Evolutionary conservation across 331 rosid genomes (phyloP), one percentile per base, ranked within the genome.

Genomic region (Rosa hybrid): DNA sequence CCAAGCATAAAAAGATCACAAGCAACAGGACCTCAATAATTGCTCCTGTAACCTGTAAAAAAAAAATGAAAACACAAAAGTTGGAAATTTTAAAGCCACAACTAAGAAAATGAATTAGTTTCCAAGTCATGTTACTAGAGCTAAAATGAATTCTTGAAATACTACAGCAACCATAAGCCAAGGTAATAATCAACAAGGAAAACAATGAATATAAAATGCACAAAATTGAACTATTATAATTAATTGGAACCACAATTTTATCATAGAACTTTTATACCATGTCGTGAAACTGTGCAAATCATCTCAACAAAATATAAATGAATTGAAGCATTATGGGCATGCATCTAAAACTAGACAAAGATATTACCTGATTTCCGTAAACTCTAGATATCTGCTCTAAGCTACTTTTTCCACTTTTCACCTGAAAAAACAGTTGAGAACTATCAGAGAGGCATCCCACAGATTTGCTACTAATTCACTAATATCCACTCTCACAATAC

Each of bases 361-460:
- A 48, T 71, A 18, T 88, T 87, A 96, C 99, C 96, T 93, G 98
- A 87, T 91, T 96, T 77, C 98, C 99, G 76, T 96, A 96, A 87
- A 96, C 97, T 84, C 90, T 86, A 60, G 98, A 88, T 85, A 96
- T 93, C 85, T 91, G 94, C 88, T 96, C 99, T 83, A 96, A 89
- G 88, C 99, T 96, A 88, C 88, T 96, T 84, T 90, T 93, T 57
- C 97, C 94, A 48, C 89, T 88, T 83, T 91, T 96, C 65, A 90
- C 91, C 99, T 96, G 78, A 57, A 77, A 84, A 59, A n/a, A 21
- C 42, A 83, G 39, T 38, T 65, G 68, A 57, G 49, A 74, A 74
- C 63, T 72, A 75, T 88, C 78, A 81, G 78, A 86, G 77, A 74
- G 78, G 34, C n/a, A 78, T 10, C 50, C 14, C 11, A 54, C 71